A percentile compares a stretch with the other conserved stretches of the same genome.
Evolutionary conservation across 805 yeast genomes (phyloP).

Genomic region (Ogataea nitratoaversa): DNA sequence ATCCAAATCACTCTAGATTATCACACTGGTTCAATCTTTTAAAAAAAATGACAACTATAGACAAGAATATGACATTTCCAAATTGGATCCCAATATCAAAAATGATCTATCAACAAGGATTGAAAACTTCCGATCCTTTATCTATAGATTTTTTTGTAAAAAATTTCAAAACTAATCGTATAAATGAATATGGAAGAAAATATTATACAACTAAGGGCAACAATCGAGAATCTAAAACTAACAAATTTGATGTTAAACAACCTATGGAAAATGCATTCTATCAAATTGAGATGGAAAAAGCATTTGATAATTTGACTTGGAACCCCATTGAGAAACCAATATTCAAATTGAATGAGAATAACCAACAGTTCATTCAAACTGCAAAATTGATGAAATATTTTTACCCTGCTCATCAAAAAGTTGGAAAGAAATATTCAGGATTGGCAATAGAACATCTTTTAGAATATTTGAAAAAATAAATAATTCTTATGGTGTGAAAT

Average conservation of each 20-base stretch:
- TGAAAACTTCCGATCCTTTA: no score
- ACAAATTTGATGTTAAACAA: slow-evolving; percentile 1
- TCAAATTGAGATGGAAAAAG: slow-evolving; percentile 8
- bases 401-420: not conserved
- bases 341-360: slow-evolving; percentile 8
- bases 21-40: not conserved
- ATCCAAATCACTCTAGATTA: not conserved
- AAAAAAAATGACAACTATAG: not conserved
- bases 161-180: no score
- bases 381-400: slow-evolving; percentile 4
- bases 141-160: no score
- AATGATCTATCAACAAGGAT: not conserved
- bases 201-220: no score
- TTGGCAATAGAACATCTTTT: no score
- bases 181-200: not conserved
- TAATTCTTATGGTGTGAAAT: no score
- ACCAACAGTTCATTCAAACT: slow-evolving; percentile 6
- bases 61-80: not conserved
- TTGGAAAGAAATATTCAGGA: not conserved
- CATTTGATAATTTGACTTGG: slow-evolving; percentile 12
- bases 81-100: not conserved
- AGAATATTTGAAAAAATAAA: no score
- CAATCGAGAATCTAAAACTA: no score
- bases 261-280: not conserved
- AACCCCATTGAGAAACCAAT: slow-evolving; percentile 3